A percentile compares a stretch with the other conserved stretches of the same genome.
These are phyloP conservation scores for Calonectria honghensis DNA, from an alignment of 2,329 filamentous ascomycete genomes.

Conservation along the genomic window DNA sequence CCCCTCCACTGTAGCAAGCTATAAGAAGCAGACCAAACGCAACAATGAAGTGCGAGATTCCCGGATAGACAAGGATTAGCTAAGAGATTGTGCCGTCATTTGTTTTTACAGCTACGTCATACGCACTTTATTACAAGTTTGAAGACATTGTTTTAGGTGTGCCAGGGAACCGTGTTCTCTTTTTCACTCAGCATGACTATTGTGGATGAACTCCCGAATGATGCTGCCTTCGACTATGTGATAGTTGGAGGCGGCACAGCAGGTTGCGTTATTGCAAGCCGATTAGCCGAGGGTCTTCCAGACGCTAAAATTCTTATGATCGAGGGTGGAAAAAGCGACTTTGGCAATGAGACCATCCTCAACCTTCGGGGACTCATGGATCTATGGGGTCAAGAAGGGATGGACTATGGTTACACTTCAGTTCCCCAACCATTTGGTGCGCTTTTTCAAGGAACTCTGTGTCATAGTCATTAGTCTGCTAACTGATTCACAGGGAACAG, in stretches of 20 bases:
- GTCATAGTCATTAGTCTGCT: not conserved
- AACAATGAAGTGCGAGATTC: too few relatives aligned
- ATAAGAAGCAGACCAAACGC: not conserved
- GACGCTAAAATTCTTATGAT: slow-evolving; percentile 79
- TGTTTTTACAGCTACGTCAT: not conserved
- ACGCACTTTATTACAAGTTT: not conserved
- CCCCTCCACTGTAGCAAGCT: not conserved
- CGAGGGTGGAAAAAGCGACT: slow-evolving; percentile 87
- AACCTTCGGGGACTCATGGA: not conserved
- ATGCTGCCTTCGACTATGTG: slow-evolving; percentile 23
- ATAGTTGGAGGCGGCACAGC: slow-evolving; percentile 30
- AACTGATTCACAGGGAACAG: slow-evolving; percentile 77
- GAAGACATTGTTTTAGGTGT: not conserved
- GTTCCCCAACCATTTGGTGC: slow-evolving; percentile 76
- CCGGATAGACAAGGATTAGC: not conserved
- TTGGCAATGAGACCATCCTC: slow-evolving; percentile 71
- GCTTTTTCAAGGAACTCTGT: not conserved
- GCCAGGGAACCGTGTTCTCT: not conserved
- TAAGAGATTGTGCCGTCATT: too few relatives aligned
- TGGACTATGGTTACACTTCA: slow-evolving; percentile 89
- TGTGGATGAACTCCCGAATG: not conserved
- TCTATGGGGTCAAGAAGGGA: slow-evolving; percentile 82
- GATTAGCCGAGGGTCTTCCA: slow-evolving; percentile 14
- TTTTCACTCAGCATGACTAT: not conserved
- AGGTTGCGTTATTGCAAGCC: slow-evolving; percentile 26